Evolutionary conservation across 169 alveolate genomes (phyloP).

Genomic region (Eimeria necatrix): DNA sequence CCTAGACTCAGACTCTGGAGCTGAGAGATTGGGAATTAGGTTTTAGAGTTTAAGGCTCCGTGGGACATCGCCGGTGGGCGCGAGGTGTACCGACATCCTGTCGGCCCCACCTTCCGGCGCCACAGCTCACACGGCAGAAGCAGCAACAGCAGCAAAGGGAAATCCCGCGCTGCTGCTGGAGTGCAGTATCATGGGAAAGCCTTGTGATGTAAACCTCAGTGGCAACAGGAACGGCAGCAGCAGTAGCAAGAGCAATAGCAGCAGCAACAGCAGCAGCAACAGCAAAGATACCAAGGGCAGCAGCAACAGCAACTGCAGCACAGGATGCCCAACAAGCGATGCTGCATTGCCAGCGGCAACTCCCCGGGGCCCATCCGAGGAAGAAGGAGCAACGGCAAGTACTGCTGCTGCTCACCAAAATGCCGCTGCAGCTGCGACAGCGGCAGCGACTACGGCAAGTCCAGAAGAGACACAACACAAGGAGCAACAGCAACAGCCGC

Average conservation of each 20-base stretch:
- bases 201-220: neutral
- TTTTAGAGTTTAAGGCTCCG: neutral
- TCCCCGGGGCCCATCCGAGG: neutral
- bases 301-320: conserved; percentile 27
- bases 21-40: neutral
- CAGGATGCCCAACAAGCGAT: neutral
- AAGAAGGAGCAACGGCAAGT: neutral
- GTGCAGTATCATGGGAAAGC: neutral
- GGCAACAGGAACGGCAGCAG: conserved; percentile 14
- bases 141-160: conserved; percentile 18
- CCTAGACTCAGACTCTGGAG: neutral
- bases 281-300: neutral
- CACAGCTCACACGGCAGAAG: neutral
- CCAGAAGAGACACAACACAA: neutral
- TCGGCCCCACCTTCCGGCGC: no score
- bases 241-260: neutral
- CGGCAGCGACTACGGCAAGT: neutral
- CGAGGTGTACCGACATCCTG: no score
- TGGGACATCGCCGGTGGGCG: no score
- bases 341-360: neutral
- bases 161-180: neutral
- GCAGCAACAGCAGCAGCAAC: neutral
- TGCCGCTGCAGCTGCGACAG: neutral
- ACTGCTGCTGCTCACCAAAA: neutral
- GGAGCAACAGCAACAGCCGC: conserved; percentile 1